Percentiles rank a stretch among this genome's conserved stretches.
Evolutionary conservation across 1,284 basidiomycete genomes (phyloP).

Genomic region (Microbotryum violaceum): DNA sequence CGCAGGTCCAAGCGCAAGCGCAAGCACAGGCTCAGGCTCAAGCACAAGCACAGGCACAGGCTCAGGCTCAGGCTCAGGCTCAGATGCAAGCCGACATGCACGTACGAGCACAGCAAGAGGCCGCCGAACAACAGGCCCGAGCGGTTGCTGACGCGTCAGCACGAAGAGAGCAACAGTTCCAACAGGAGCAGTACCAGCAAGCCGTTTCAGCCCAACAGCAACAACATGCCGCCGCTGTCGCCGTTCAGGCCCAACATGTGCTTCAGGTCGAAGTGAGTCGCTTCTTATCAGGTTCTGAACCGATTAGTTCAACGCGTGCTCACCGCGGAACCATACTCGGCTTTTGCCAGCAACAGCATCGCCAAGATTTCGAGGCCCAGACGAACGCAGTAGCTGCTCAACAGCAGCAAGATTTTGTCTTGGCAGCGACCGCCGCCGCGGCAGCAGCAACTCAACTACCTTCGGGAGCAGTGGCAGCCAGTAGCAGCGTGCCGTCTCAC

Average conservation of each 20-base stretch:
- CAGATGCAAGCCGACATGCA: conserved; percentile 11
- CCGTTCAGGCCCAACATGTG: background rate
- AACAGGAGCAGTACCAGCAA: conserved; percentile 22
- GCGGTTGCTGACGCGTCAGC: conserved; percentile 8
- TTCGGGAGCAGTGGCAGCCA: too few species aligned
- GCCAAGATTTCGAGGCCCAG: conserved; percentile 1
- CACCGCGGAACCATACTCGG: background rate
- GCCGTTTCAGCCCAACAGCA: conserved; percentile 15
- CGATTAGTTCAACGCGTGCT: too few species aligned
- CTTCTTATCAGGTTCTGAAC: too few species aligned
- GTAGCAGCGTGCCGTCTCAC: too few species aligned
- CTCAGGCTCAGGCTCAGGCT: conserved; percentile 14
- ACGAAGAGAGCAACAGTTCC: conserved; percentile 20
- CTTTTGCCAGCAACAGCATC: conserved; percentile 1
- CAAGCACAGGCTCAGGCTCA: conserved; percentile 16
- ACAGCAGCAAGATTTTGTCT: background rate
- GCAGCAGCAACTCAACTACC: too few species aligned
- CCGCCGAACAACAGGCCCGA: conserved; percentile 5
- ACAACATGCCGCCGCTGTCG: background rate
- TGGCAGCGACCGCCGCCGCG: too few species aligned
- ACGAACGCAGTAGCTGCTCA: background rate
- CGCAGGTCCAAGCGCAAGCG: conserved; percentile 13
- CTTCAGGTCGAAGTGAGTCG: background rate
- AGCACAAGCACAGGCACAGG: conserved; percentile 9
- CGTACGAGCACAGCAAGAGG: conserved; percentile 10